Base-by-base conservation (phyloP, 176 grass and related monocot species). In the Juncus effusus region DNA sequence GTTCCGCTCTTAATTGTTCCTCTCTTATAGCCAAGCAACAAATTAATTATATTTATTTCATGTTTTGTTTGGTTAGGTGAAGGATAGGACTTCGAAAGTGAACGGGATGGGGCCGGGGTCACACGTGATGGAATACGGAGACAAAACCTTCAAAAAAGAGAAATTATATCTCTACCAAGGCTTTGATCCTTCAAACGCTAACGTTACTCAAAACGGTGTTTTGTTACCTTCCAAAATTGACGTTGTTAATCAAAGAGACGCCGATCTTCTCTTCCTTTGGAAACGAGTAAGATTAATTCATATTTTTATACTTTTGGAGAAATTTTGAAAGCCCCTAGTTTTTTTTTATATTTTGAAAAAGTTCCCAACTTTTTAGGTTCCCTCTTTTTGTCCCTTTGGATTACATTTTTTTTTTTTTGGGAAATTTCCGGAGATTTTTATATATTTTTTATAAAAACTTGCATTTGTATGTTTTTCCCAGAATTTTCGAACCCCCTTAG, bases 41-140 rank as follows among this genome's bases (percentile, higher is more conserved):
- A 45, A 54, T 9, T 72, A 15, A 63, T 38, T n/a, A 36, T 61
- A 36, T 16, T 42, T 16, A 14, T 44, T 63, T 5, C 8, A 16
- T 45, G 3, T 49, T 47, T 16, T 36, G 14, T 28, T 42, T 60
- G 40, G 51, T 41, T 82, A 91, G 93, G 93, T 97, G 63, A 97
- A 91, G 71, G 54, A 63, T 36, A 88, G 93, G 77, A 91, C 88
- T 38, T 91, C 85, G 36, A 86, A 67, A 28, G 61, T 70, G 7
- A 85, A 83, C 41, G 69, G 37, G 2, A 61, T 37, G 49, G 76
- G 9, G 36, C 40, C 38, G 56, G 85, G 93, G 42, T 97, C 93
- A 58, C 93, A 96, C 71, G 88, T 92, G 5, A 97, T 97, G 88
- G 93, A 97, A 62, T 97, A 89, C 67, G 93, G 93, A 51, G 93